These are phyloP conservation scores for Atractiella rhizophila DNA, from an alignment of 768 basidiomycete species.

Conservation along the genomic window DNA sequence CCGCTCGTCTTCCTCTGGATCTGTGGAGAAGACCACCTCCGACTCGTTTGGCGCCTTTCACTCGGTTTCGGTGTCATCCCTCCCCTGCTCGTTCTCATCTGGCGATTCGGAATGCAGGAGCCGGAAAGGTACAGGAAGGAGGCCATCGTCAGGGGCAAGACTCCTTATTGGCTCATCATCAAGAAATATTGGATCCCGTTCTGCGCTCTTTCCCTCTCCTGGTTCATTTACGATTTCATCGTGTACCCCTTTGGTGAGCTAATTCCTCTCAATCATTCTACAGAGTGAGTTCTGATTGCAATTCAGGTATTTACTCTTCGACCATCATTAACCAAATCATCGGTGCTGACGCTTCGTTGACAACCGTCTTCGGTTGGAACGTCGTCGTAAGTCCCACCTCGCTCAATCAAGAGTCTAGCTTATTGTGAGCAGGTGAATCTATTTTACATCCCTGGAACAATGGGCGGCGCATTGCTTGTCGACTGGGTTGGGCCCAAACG, in stretches of 20 bases:
- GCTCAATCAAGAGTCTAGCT: neutral
- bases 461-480: conserved; percentile 22
- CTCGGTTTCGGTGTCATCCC: conserved; percentile 10
- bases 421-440: conserved; percentile 22
- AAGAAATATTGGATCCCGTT: conserved; percentile 57
- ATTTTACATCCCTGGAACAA: conserved; percentile 40
- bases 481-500: conserved; percentile 43
- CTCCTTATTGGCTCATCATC: conserved; percentile 30
- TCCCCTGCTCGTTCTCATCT: conserved; percentile 6
- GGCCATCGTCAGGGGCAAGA: neutral
- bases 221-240: conserved; percentile 23
- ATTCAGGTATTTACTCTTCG: conserved; percentile 11
- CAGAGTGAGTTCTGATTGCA: too few relatives aligned
- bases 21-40: conserved; percentile 9
- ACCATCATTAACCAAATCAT: conserved; percentile 11
- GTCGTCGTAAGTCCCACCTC: conserved; percentile 29
- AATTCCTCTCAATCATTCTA: conserved; percentile 13
- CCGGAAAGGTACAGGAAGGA: conserved; percentile 3
- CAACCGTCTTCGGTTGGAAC: conserved; percentile 25
- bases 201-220: conserved; percentile 45
- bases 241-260: neutral
- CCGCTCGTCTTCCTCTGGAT: conserved; percentile 12
- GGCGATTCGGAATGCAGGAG: conserved; percentile 10
- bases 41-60: conserved; percentile 14
- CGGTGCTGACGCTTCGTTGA: conserved; percentile 2